phyloP scores from a whole-genome alignment of 345 rosid genomes.

The Populus deltoides region DNA sequence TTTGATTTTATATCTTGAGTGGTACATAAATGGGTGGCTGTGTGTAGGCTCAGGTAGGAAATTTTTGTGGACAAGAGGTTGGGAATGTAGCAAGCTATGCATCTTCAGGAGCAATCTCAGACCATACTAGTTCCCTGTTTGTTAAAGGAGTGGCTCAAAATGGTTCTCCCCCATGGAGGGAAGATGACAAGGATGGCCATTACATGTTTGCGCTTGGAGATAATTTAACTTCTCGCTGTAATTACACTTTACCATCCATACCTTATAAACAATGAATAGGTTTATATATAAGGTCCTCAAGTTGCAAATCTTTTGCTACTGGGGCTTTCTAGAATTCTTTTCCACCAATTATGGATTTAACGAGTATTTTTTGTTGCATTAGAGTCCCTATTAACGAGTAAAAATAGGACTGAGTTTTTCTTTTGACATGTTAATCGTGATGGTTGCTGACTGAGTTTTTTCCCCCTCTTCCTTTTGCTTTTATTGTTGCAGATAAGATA shows the following conservation, averaged over 20 bases:
- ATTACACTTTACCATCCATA: conserved; percentile 51
- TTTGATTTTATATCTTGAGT: conserved; percentile 43
- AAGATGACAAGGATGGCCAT: conserved; percentile 98
- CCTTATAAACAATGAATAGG: conserved; percentile 1
- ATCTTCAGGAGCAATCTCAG: conserved; percentile 59
- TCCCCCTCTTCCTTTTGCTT: background rate
- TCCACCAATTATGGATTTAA: background rate
- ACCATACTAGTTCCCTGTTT: conserved; percentile 40
- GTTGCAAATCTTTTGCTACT: background rate
- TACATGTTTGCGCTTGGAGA: conserved; percentile 96
- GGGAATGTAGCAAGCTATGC: conserved; percentile 82
- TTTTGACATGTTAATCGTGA: background rate
- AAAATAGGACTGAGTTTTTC: background rate
- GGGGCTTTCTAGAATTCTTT: background rate
- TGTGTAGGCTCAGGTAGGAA: conserved; percentile 99
- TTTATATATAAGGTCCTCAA: conserved; percentile 1
- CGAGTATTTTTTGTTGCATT: background rate
- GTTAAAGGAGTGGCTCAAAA: conserved; percentile 61
- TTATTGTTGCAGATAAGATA: conserved; percentile 57
- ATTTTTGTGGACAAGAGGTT: conserved; percentile 86
- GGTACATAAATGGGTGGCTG: conserved; percentile 73
- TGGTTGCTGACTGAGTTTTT: background rate
- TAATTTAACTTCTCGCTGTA: conserved; percentile 92
- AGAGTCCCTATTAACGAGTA: background rate
- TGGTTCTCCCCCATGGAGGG: conserved; percentile 87